Evolutionary conservation across 345 rosid species (phyloP), one percentile per base, ranked within the genome.

Genomic region (Eucalyptus melliodora): DNA sequence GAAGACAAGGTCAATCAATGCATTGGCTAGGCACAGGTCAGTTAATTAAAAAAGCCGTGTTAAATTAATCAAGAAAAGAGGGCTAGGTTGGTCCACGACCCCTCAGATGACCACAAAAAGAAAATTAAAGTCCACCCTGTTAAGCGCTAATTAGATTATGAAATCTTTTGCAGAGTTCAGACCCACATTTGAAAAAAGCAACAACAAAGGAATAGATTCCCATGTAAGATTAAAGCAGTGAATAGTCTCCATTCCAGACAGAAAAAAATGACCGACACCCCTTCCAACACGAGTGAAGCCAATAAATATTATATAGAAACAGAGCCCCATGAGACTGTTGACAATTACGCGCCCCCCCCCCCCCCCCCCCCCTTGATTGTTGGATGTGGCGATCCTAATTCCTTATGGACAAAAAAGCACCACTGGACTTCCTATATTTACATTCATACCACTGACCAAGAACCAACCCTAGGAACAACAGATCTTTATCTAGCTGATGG

Each of bases 251-350:
- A 69, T 86, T 80, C 16, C 60, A 9, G 40, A 87, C 77, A 80
- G 59, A 69, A 69, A 90, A 93, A 93, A 93, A 88, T 87, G 93
- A 92, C 95, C 89, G 86, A 53, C 89, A 83, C 87, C 60, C 16
- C 88, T 72, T 56, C 60, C 77, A 55, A 56, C 40, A 44, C n/a
- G 72, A 50, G 89, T 49, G 56, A 56, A 13, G 85, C 81, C 88
- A 30, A 49, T 51, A 67, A 69, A 87, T 44, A 90, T 45, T 87
- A 91, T 91, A 87, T 90, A 37, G 23, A 62, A 69, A 80, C 26
- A 86, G 26, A 27, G 42, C 59, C 87, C 87, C 24, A 21, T 40
- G 47, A 40, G 47, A 40, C 47, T 11, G 82, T 72, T 77, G 85
- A 77, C 42, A 77, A 77, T 23, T 47, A 47, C 87, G 0, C 16